Conservation (phyloP, 345 rosid genomes). For the Rhodomyrtus tomentosa region DNA sequence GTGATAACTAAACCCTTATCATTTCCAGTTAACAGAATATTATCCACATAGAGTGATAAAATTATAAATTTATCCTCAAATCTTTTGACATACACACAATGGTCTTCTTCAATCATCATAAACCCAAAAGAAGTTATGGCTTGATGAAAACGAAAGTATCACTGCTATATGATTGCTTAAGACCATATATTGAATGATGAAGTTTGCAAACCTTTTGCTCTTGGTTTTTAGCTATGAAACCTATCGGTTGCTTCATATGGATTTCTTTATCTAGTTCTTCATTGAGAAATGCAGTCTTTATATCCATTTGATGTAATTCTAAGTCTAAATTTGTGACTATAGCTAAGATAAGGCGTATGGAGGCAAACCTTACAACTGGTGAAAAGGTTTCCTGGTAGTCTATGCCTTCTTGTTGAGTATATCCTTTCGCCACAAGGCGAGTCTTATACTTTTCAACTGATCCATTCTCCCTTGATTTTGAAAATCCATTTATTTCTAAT, state of each 20-base stretch:
- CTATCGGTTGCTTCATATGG: background rate
- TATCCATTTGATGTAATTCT: background rate
- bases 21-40: background rate
- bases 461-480: background rate
- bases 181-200: too few species aligned
- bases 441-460: background rate
- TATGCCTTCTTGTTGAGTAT: background rate
- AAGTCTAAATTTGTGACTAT: background rate
- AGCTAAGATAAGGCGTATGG: background rate
- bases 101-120: background rate
- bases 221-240: too few species aligned
- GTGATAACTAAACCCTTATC: background rate
- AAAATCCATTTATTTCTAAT: background rate
- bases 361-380: background rate
- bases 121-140: background rate
- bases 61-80: background rate
- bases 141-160: background rate
- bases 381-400: background rate
- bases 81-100: background rate
- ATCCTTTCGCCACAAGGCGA: background rate
- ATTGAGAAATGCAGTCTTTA: background rate
- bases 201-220: too few species aligned
- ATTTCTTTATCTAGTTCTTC: background rate
- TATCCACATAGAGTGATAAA: background rate
- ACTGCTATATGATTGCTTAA: background rate